These are phyloP conservation scores for Coemansia guatemalensis DNA, from an alignment of 192 early-diverging fungal species.

Conservation along the genomic window DNA sequence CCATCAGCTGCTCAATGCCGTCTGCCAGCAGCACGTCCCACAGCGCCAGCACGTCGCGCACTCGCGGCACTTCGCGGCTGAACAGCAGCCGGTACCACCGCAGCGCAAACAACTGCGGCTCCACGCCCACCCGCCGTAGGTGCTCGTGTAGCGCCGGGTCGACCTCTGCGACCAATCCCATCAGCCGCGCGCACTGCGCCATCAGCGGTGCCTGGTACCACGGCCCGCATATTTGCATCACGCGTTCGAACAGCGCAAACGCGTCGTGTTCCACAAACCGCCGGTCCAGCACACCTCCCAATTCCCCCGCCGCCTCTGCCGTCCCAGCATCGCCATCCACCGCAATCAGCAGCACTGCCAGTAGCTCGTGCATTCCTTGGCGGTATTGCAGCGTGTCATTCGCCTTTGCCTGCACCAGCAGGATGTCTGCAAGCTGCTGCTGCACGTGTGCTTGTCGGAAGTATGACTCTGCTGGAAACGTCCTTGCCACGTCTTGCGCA, in stretches of 20 bases:
- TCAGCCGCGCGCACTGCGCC: slow-evolving; percentile 67
- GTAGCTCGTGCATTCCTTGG: slow-evolving; percentile 97
- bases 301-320: slow-evolving; percentile 7
- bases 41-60: slow-evolving; percentile 67
- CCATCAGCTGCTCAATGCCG: slow-evolving; percentile 69
- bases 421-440: slow-evolving; percentile 69
- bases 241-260: slow-evolving; percentile 72
- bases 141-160: slow-evolving; percentile 75
- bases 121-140: slow-evolving; percentile 71
- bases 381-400: slow-evolving; percentile 88
- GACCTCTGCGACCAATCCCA: slow-evolving; percentile 65
- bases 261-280: slow-evolving; percentile 87
- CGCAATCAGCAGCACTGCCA: slow-evolving; percentile 79
- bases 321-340: slow-evolving; percentile 67
- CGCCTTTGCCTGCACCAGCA: slow-evolving; percentile 92
- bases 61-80: slow-evolving; percentile 76
- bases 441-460: slow-evolving; percentile 70
- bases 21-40: slow-evolving; percentile 95
- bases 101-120: slow-evolving; percentile 94
- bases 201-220: slow-evolving; percentile 85
- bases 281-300: slow-evolving; percentile 55
- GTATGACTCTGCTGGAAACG: slow-evolving; percentile 87
- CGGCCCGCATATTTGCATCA: slow-evolving; percentile 77
- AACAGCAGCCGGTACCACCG: slow-evolving; percentile 93
- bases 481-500: slow-evolving; percentile 87